Evolutionary conservation across 2,329 filamentous ascomycete genomes (phyloP), one percentile per base, ranked within the genome.

Genomic region (Coniella vitis): DNA sequence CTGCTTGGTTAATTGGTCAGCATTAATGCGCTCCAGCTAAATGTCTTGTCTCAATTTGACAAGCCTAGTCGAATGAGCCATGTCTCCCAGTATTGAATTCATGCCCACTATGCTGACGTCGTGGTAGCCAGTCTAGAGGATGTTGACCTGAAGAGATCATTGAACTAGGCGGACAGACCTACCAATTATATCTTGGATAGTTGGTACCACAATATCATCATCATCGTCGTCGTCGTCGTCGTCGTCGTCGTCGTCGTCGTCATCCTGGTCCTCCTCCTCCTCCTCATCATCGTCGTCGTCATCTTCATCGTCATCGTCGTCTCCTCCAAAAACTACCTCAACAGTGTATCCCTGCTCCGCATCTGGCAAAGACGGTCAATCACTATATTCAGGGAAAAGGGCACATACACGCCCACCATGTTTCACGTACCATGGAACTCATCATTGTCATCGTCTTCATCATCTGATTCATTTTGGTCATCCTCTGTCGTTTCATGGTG

Each of bases 361-460:
- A 54, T 54, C 52, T 54, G 42, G 12, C 9, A 21, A 14, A 25
- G 8, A 14, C 4, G 17, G 34, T 47, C 32, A 47, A 39, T 37
- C 20, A n/a, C n/a, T n/a, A n/a, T n/a, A 4, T 38, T 5, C 25
- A 29, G 5, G 25, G 32, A 8, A 37, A 14, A 19, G 3, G 14
- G n/a, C 29, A 17, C 38, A 19, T 41, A 19, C 22, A 8, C 10
- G 7, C 12, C 7, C 19, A 12, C 22, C 9, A 14, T 10, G 14
- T 7, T 19, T 20, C 12, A 52, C 45, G 31, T 12, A 54, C 52
- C 52, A 25, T 54, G 49, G 13, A 47, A 48, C 7, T 58, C 54
- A 21, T 60, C 57, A 2, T 61, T 57, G 4, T 55, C 54, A 5
- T 61, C 63, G 12, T 51, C 54, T 21, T 41, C 53, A n/a, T 63